Evolutionary conservation across 2,329 filamentous ascomycete genomes (phyloP).

Genomic region (Ilyonectria destructans): DNA sequence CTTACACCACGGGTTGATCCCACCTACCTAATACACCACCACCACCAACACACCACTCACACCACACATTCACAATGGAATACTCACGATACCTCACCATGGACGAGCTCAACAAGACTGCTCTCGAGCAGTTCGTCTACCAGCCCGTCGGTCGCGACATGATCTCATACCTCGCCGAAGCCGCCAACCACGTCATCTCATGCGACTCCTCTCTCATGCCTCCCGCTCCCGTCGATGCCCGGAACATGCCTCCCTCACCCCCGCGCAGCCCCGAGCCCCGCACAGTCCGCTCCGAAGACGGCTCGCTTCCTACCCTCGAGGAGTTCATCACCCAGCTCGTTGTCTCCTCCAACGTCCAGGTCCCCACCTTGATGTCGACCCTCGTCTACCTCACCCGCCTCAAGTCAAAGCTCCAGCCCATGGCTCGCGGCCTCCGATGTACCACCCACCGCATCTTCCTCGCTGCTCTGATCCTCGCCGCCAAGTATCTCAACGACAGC

Average conservation of each 20-base stretch:
- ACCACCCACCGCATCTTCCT: constrained; percentile 99
- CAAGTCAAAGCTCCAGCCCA: constrained; percentile 87
- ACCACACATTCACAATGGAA: constrained; percentile 49
- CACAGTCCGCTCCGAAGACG: constrained; percentile 64
- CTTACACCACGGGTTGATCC: constrained; percentile 32
- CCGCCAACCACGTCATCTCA: constrained; percentile 84
- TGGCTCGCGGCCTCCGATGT: constrained; percentile 96
- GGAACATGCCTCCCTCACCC: constrained; percentile 64
- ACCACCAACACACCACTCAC: constrained; percentile 34
- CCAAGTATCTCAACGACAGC: constrained; percentile 99
- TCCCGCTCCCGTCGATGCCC: constrained; percentile 54
- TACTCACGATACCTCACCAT: constrained; percentile 63
- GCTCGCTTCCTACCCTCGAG: constrained; percentile 83
- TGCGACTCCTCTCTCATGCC: constrained; percentile 78
- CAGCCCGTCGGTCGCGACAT: constrained; percentile 82
- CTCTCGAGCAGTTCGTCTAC: constrained; percentile 87
- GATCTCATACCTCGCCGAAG: constrained; percentile 83
- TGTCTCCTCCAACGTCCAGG: constrained; percentile 94
- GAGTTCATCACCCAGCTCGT: constrained; percentile 94
- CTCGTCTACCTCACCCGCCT: constrained; percentile 93
- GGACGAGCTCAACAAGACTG: constrained; percentile 78
- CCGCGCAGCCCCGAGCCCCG: constrained; percentile 66
- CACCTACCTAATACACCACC: constrained; percentile 34
- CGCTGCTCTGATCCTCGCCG: constrained; percentile 86
- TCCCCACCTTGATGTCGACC: constrained; percentile 96